Evolutionary conservation across 305 asterid species (phyloP).

Genomic region (Salvia sclarea): DNA sequence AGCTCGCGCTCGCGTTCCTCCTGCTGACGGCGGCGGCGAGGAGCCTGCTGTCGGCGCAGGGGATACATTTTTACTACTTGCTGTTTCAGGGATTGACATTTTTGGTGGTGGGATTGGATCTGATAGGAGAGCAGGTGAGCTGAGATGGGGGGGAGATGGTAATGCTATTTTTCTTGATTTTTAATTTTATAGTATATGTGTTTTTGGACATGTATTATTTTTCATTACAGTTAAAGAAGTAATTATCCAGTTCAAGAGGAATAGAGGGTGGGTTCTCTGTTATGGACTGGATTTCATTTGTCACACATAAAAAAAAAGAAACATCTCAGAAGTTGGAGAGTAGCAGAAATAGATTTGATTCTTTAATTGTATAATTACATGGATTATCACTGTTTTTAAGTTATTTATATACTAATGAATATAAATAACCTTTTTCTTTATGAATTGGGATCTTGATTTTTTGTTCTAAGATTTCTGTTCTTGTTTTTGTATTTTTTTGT

Average conservation of each 20-base stretch:
- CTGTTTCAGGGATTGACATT: constrained; percentile 87
- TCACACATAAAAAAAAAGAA: background rate
- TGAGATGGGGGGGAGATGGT: constrained; percentile 27
- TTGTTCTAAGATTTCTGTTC: background rate
- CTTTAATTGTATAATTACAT: constrained; percentile 46
- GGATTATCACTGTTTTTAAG: constrained; percentile 28
- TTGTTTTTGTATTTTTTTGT: background rate
- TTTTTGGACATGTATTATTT: constrained; percentile 35
- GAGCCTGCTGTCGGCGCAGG: constrained; percentile 82
- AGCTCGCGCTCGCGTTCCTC: constrained; percentile 78
- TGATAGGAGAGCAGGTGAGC: constrained; percentile 90
- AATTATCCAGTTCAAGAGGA: constrained; percentile 27
- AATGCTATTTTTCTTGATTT: background rate
- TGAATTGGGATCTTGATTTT: constrained; percentile 6
- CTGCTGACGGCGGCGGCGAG: constrained; percentile 88
- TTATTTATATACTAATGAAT: constrained; percentile 36
- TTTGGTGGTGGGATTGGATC: constrained; percentile 79
- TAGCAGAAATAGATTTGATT: constrained; percentile 41
- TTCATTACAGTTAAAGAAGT: constrained; percentile 31
- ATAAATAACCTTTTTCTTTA: constrained; percentile 31
- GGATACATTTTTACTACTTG: constrained; percentile 91
- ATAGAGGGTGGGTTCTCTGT: constrained; percentile 11
- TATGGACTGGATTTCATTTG: constrained; percentile 19
- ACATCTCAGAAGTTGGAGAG: constrained; percentile 2
- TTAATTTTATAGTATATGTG: constrained; percentile 21